Base-by-base conservation (phyloP, 179 eudicot genomes). In the Silene vulgaris region DNA sequence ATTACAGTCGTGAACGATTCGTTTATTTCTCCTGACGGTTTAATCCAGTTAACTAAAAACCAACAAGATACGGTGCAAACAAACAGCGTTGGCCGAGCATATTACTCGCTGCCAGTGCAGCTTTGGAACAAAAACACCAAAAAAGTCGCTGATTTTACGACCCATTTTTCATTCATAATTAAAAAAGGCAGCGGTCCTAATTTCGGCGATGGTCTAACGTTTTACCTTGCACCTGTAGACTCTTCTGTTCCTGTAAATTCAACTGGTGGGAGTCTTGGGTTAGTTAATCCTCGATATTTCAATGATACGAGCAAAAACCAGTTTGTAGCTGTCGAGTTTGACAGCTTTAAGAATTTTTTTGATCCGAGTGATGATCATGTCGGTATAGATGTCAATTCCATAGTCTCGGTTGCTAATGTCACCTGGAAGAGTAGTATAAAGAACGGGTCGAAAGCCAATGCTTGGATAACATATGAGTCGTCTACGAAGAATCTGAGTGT, bases 281-380 rank as follows among this genome's bases (percentile, higher is more conserved):
- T 87, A 6, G 74, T 85, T 5, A n/a, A 26, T 3, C 0, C 7
- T 30, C 13, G 75, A 3, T 72, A 17, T 65, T 45, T 45, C 52
- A 65, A 77, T 11, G 26, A 5, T 37, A 68, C 80, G 1, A 63
- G 62, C n/a, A 23, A 28, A 62, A 77, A 70, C 66, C 74, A 60
- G 1, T 69, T 87, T 2, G 86, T 88, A 45, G 89, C 87, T 0
- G 87, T 88, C 13, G 89, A 87, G 78, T 88, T 88, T 43, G 91
- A 88, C 35, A 81, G 75, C 5, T 82, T 0, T 19, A 3, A 30
- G 17, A 79, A 88, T 54, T 0, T 40, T 3, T 80, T 78, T 81
- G 87, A 74, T 80, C 88, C 89, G 1, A 73, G 71, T 7, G 3
- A 56, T 20, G 70, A 83, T 69, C 91, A 86, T 78, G 72, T 86